A percentile compares a stretch with the other conserved stretches of the same genome.
Evolutionary conservation across 495 filamentous ascomycete genomes (phyloP).

Genomic region (Cryomyces antarcticus): DNA sequence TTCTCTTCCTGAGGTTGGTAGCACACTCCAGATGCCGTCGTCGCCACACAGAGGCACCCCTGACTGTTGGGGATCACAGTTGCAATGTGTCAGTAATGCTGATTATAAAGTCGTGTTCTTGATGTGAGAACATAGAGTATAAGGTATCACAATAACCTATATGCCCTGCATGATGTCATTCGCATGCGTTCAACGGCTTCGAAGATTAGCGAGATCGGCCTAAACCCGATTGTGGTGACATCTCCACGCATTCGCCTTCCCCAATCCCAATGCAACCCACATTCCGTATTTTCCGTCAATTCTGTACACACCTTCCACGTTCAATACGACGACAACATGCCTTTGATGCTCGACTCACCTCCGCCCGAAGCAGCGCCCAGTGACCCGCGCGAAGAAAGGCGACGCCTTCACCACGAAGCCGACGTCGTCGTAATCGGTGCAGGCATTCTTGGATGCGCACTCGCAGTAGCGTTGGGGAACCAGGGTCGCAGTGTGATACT

Average conservation of each 20-base stretch:
- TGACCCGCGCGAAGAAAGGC: conserved; percentile 12
- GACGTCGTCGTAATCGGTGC: conserved; percentile 85
- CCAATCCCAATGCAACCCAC: not conserved
- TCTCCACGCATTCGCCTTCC: not conserved
- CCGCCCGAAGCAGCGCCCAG: not conserved
- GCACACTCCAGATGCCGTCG: no score
- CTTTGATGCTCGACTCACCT: conserved; percentile 2
- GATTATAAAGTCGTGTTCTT: no score
- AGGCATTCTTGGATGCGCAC: conserved; percentile 71
- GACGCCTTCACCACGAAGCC: conserved; percentile 19
- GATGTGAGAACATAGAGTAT: no score
- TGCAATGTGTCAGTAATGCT: no score
- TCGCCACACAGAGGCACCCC: no score
- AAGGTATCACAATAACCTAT: no score
- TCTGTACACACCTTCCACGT: not conserved
- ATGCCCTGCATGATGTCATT: no score
- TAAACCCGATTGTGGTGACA: no score
- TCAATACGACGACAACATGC: not conserved
- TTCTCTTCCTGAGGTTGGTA: no score
- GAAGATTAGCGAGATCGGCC: not conserved
- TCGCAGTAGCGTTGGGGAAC: conserved; percentile 58
- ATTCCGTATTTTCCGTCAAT: not conserved
- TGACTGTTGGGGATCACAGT: no score
- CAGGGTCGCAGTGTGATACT: conserved; percentile 86
- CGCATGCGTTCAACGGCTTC: no score